Evolutionary conservation across 2,329 filamentous ascomycete genomes (phyloP), one percentile per base, ranked within the genome.

Genomic region (Talaromyces sp.): DNA sequence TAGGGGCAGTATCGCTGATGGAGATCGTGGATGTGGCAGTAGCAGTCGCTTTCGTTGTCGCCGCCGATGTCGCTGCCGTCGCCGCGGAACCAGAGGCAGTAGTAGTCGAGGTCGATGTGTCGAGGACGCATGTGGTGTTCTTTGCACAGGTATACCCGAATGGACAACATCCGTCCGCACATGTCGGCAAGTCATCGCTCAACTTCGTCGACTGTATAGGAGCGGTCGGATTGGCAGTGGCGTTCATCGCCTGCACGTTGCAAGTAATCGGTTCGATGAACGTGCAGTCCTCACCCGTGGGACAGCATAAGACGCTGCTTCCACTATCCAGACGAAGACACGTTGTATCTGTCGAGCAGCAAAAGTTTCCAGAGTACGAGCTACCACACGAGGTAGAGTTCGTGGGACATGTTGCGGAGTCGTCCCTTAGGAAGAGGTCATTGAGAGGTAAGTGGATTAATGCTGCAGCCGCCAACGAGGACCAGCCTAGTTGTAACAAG

Each of bases 241-340:
- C 73, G 69, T 83, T 77, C 64, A 82, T 81, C 15, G 72, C 70
- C 35, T 73, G 69, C 3, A 82, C 67, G 64, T 83, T 72, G 73
- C 81, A 83, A 31, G 73, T 72, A 57, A 82, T 80, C 0, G 78
- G 73, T 37, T 74, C 67, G 56, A 83, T 82, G 61, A 73, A 76
- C 15, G 72, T 68, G 68, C 81, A 83, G 59, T 73, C 71, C 31
- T 71, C 65, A 4, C 78, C 80, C 11, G 73, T 70, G n/a, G 80
- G 80, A 69, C 81, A 83, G 70, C 81, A 83, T 27, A 83, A 74
- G 33, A 75, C 79, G 3, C 80, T 79, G 39, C 73, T 79, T 11
- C 73, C 74, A 61, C 73, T 69, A 66, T 82, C 81, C 41, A 82
- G 64, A 50, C 75, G 75, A 58, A 81, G 69, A 67, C 81, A 83